Percentiles rank a stretch among this genome's conserved stretches.
phyloP scores from a whole-genome alignment of 2,329 filamentous ascomycete genomes.

The Aspergillus fumigatus region DNA sequence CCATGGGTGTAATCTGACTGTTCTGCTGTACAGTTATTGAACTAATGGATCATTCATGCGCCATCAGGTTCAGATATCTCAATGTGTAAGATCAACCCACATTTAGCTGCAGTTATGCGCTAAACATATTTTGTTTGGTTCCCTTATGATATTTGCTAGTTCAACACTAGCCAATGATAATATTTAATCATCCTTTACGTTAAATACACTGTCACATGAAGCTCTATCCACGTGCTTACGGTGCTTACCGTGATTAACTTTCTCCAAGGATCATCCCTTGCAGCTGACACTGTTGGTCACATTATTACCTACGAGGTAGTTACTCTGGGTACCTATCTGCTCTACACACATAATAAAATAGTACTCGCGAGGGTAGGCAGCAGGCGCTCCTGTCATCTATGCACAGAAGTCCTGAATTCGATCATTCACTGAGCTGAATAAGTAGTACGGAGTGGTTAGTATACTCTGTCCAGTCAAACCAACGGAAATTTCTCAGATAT shows the following conservation, averaged over 20 bases:
- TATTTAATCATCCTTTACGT: too few species aligned
- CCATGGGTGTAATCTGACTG: neutral
- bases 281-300: neutral
- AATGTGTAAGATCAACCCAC: neutral
- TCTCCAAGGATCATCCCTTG: neutral
- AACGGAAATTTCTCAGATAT: neutral
- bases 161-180: too few species aligned
- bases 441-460: neutral
- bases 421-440: neutral
- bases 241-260: neutral
- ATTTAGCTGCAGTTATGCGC: neutral
- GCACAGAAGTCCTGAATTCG: neutral
- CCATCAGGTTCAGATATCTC: neutral
- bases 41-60: neutral
- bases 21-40: neutral
- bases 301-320: neutral
- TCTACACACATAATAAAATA: too few species aligned
- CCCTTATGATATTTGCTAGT: neutral
- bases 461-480: neutral
- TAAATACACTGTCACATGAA: neutral
- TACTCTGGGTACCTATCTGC: too few species aligned
- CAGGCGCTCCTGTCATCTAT: neutral
- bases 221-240: neutral
- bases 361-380: too few species aligned
- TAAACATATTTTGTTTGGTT: neutral